These are phyloP conservation scores for Talaromyces amestolkiae DNA, from an alignment of 2,329 filamentous ascomycete genomes.

Conservation along the genomic window DNA sequence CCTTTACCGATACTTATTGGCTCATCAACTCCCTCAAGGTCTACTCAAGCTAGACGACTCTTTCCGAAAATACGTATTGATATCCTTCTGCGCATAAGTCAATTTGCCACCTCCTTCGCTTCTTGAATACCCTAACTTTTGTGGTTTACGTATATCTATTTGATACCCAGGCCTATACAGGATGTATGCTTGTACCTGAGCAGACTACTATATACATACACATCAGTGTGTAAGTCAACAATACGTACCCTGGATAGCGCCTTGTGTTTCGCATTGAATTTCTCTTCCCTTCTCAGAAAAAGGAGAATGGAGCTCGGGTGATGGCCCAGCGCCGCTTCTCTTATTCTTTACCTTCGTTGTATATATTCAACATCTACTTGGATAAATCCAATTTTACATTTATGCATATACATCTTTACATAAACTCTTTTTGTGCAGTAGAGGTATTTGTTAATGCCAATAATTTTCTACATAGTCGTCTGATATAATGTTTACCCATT, in stretches of 20 bases:
- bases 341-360: constrained; percentile 2
- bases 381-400: neutral
- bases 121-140: neutral
- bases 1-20: constrained; percentile 75
- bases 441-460: neutral
- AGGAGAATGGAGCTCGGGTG: neutral
- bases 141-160: neutral
- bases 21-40: constrained; percentile 69
- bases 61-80: neutral
- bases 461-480: neutral
- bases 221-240: neutral
- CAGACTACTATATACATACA: neutral
- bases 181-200: neutral
- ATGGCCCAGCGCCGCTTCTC: neutral
- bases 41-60: constrained; percentile 45
- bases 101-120: neutral
- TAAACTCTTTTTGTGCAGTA: neutral
- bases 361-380: neutral
- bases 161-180: constrained; percentile 7
- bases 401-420: neutral
- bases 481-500: neutral
- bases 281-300: neutral
- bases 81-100: neutral
- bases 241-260: neutral
- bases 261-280: neutral